Evolutionary conservation across 129 eudicot genomes (phyloP).

Genomic region (Gnaphalium uliginosum): DNA sequence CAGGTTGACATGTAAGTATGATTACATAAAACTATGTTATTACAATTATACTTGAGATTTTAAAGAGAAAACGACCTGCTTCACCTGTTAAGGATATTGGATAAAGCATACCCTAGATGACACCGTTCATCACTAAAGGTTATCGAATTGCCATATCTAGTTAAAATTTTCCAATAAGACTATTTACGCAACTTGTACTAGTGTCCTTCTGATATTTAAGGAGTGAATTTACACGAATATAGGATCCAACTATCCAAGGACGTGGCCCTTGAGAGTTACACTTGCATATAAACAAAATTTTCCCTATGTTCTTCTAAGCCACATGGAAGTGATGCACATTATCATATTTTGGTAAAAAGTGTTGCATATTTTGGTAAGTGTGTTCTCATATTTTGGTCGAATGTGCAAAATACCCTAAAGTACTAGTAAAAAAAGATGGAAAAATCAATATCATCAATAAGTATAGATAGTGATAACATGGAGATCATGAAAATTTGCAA

Average conservation of each 20-base stretch:
- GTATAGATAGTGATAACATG: background rate
- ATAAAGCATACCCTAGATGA: background rate
- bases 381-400: background rate
- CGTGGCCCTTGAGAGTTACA: background rate
- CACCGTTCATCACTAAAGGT: background rate
- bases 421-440: background rate
- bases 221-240: background rate
- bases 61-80: background rate
- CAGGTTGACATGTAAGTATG: background rate
- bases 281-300: background rate
- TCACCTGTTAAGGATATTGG: background rate
- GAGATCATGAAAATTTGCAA: background rate
- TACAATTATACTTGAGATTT: background rate
- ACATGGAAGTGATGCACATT: background rate
- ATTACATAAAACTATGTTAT: background rate
- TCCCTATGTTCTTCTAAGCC: background rate
- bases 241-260: background rate
- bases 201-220: background rate
- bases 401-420: background rate
- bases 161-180: background rate
- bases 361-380: background rate
- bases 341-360: background rate
- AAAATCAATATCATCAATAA: background rate
- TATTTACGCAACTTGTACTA: background rate
- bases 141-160: background rate